Conservation (phyloP, 2,329 filamentous ascomycete genomes). For the Penicillium thymicola region DNA sequence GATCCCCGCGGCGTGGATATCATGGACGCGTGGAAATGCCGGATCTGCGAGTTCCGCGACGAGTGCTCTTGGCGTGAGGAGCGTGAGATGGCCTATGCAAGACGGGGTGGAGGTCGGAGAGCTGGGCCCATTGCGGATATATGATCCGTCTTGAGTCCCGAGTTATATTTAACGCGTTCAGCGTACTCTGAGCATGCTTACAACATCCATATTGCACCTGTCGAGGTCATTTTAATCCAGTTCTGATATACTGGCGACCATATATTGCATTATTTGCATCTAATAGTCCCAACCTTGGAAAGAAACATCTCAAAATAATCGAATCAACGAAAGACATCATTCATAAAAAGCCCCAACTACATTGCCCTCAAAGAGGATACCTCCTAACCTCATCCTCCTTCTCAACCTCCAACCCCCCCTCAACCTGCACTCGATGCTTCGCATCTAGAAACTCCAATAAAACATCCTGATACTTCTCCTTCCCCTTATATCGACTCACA, state of each 20-base stretch:
- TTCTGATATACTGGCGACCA: not conserved
- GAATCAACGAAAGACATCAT: not conserved
- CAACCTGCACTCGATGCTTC: conserved; percentile 71
- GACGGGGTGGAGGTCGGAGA: conserved; percentile 30
- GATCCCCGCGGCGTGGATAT: conserved; percentile 71
- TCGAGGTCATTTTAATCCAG: not conserved
- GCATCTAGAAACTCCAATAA: conserved; percentile 72
- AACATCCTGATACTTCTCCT: conserved; percentile 68
- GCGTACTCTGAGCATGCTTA: not conserved
- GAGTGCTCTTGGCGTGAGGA: conserved; percentile 72
- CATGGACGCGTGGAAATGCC: conserved; percentile 86
- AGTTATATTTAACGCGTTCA: not conserved
- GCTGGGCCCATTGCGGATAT: conserved; percentile 9
- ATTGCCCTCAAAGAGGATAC: conserved; percentile 56
- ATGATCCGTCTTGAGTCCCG: not conserved
- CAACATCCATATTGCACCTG: not conserved
- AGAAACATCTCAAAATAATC: not conserved
- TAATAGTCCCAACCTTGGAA: not conserved
- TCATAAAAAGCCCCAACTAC: not conserved
- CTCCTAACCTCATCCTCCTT: conserved; percentile 58
- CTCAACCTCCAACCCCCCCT: conserved; percentile 60
- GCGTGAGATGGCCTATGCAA: conserved; percentile 59
- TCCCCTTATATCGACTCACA: conserved; percentile 74
- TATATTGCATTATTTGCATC: not conserved
- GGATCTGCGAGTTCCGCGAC: conserved; percentile 76